Evolutionary conservation across 768 basidiomycete species (phyloP).

Genomic region (Imleria badia): DNA sequence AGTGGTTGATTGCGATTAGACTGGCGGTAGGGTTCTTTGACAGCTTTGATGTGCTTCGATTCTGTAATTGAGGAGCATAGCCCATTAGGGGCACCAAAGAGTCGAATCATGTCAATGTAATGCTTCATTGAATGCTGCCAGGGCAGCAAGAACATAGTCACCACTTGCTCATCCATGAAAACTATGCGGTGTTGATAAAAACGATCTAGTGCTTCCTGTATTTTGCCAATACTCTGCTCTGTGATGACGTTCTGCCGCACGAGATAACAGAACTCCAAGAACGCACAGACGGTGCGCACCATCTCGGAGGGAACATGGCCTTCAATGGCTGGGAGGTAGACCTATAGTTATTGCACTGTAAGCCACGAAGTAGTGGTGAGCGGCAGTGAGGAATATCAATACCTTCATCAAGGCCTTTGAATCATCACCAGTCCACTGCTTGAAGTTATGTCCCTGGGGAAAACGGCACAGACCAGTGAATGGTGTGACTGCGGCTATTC

Average conservation of each 20-base stretch:
- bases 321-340: no score
- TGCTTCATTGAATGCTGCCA: slow-evolving; percentile 34
- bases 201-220: no score
- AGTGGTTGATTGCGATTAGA: slow-evolving; percentile 15
- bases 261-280: no score
- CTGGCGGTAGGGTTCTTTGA: slow-evolving; percentile 28
- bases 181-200: no score
- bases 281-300: no score
- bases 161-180: slow-evolving; percentile 16
- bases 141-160: slow-evolving; percentile 26
- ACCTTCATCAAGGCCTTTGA: neutral
- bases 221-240: no score
- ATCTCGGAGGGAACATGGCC: no score
- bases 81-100: slow-evolving; percentile 35
- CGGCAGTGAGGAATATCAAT: no score
- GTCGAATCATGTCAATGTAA: slow-evolving; percentile 20
- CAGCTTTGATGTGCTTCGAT: slow-evolving; percentile 36
- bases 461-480: slow-evolving; percentile 31
- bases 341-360: no score
- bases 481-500: slow-evolving; percentile 27
- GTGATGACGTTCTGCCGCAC: no score
- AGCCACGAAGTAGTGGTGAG: no score
- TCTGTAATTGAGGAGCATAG: slow-evolving; percentile 39
- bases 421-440: neutral
- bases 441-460: neutral